Evolutionary conservation across 192 early-diverging fungal species (phyloP).

Genomic region (Obelidium mucronatum): DNA sequence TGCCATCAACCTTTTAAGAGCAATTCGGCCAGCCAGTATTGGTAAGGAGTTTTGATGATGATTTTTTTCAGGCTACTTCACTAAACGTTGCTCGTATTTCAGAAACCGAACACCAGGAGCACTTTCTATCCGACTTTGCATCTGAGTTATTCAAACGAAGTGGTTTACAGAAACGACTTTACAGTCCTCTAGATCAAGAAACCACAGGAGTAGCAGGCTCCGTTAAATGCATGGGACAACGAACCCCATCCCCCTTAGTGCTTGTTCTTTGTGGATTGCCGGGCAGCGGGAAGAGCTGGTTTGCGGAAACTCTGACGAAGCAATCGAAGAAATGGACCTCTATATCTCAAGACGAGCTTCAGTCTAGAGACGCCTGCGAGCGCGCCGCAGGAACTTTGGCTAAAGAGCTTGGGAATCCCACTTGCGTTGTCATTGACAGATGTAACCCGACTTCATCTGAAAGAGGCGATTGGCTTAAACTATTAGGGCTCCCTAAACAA

Average conservation of each 20-base stretch:
- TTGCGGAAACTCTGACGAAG: slow-evolving; percentile 23
- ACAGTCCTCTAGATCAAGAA: slow-evolving; percentile 13
- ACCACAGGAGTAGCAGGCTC: background rate
- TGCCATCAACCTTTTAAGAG: slow-evolving; percentile 44
- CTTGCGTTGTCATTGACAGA: slow-evolving; percentile 42
- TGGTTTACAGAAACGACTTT: slow-evolving; percentile 21
- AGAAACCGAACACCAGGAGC: slow-evolving; percentile 52
- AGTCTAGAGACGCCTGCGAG: slow-evolving; percentile 37
- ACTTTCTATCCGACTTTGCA: slow-evolving; percentile 47
- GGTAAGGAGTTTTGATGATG: background rate
- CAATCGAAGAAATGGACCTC: slow-evolving; percentile 23
- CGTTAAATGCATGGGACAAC: slow-evolving; percentile 10
- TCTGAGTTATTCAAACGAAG: slow-evolving; percentile 28
- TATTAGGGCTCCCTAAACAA: slow-evolving; percentile 27
- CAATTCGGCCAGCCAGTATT: slow-evolving; percentile 47
- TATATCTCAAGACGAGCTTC: slow-evolving; percentile 51
- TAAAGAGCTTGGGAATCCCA: slow-evolving; percentile 7
- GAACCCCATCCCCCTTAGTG: slow-evolving; percentile 27
- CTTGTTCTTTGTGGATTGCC: slow-evolving; percentile 50
- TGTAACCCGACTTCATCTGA: slow-evolving; percentile 49
- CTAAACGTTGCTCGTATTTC: background rate
- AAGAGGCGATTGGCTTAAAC: slow-evolving; percentile 28
- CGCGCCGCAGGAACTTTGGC: background rate
- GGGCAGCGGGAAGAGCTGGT: slow-evolving; percentile 49
- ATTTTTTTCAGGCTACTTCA: background rate